Base-by-base conservation (phyloP, 306 rosid species). In the Comarum palustre region DNA sequence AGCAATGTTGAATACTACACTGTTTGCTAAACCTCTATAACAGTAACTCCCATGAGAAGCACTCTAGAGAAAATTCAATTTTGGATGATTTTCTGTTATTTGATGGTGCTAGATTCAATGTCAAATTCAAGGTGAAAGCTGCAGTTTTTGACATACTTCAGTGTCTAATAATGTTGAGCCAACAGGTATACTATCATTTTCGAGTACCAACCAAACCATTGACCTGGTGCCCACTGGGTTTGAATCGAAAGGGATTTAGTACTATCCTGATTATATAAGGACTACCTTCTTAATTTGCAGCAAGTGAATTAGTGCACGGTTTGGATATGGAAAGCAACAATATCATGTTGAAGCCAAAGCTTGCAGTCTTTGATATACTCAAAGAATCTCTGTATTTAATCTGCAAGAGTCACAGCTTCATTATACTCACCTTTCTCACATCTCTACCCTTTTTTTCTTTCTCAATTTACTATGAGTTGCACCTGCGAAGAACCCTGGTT, bases 391-490 rank as follows among this genome's bases (percentile, higher is more conserved):
- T 50, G 0, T 48, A 3, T 57, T 25, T 84, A 32, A 71, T 66
- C 80, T 69, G 11, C 76, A 65, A 41, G 29, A 82, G 84, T 73
- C 74, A 63, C 66, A 81, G 69, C 43, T 87, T 90, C 72, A 79
- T 78, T 78, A 51, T 80, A 73, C 73, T 84, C 80, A 48, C 75
- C 48, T 55, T 88, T 73, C 22, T 86, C 79, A 50, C 70, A 69
- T 75, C 84, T 1, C 72, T 87, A 60, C 92, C 86, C 34, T 74
- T 77, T 57, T 82, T 81, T 46, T 63, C 76, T 74, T 73, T 83
- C 67, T 81, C 73, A 79, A 17, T 82, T 48, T 74, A 77, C 76
- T 75, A 73, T 13, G 90, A 87, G 69, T 55, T 10, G 15, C 20
- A 43, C 48, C 77, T 81, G 78, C 86, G 75, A 58, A 68, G 38